A percentile compares a stretch with the other conserved stretches of the same genome.
Conservation (phyloP, 805 yeast species). For the Starmerella khaoyaiensis region DNA sequence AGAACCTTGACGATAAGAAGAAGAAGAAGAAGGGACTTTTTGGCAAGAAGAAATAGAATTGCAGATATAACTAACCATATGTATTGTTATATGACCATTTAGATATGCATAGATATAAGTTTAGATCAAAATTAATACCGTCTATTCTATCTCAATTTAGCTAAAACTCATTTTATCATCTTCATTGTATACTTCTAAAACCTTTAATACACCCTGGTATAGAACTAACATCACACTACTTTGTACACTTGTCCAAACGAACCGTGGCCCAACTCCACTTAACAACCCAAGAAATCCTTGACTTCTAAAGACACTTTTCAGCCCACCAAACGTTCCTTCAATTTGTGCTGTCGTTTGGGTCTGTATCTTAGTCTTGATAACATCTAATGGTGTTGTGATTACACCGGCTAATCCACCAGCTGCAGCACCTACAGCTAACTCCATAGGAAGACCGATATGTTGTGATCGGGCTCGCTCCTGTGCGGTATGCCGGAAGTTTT, state of each 20-base stretch:
- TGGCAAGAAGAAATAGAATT: slow-evolving; percentile 48
- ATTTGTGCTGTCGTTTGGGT: slow-evolving; percentile 45
- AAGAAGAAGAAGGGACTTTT: slow-evolving; percentile 75
- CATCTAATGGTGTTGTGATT: slow-evolving; percentile 83
- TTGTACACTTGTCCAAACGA: slow-evolving; percentile 92
- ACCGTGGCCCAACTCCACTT: slow-evolving; percentile 92
- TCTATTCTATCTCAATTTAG: too few species aligned
- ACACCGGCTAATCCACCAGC: slow-evolving; percentile 92
- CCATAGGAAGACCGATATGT: slow-evolving; percentile 35
- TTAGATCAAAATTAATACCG: too few species aligned
- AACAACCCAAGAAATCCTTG: slow-evolving; percentile 77
- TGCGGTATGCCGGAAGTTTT: slow-evolving; percentile 37
- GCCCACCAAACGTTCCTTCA: slow-evolving; percentile 39
- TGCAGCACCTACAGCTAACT: slow-evolving; percentile 78
- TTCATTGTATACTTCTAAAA: background rate
- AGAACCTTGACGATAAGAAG: slow-evolving; percentile 31
- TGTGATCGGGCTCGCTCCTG: slow-evolving; percentile 23
- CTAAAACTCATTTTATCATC: too few species aligned
- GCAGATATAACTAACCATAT: too few species aligned
- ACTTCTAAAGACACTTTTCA: slow-evolving; percentile 43
- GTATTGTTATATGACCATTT: too few species aligned
- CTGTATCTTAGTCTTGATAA: slow-evolving; percentile 82
- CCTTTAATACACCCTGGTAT: slow-evolving; percentile 65
- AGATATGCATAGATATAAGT: background rate
- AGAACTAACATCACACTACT: slow-evolving; percentile 84